phyloP scores from a whole-genome alignment of 768 basidiomycete species.

The Rhodotorula diobovata region DNA sequence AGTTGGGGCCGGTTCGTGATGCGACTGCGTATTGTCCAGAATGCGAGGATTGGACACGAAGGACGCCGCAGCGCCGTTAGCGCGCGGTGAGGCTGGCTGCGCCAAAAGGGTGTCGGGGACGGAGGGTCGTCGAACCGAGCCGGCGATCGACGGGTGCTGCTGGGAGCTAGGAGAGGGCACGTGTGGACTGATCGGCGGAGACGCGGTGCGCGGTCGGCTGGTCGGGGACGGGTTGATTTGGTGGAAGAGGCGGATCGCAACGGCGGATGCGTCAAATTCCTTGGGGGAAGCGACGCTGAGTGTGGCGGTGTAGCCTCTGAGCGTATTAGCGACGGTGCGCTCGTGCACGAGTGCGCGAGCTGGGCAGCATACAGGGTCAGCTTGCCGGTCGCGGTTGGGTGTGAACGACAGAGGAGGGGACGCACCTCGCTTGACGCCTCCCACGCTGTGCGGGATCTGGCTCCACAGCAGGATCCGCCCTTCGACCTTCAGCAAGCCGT shows the following conservation, averaged over 20 bases:
- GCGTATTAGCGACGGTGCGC: neutral
- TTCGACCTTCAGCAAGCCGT: constrained; percentile 6
- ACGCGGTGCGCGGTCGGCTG: neutral
- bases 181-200: neutral
- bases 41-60: neutral
- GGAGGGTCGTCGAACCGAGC: neutral
- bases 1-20: no score
- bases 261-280: constrained; percentile 3
- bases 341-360: constrained; percentile 26
- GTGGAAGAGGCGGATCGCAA: constrained; percentile 2
- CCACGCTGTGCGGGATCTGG: constrained; percentile 1
- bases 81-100: neutral
- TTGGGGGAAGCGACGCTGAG: neutral
- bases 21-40: no score
- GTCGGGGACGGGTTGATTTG: no score
- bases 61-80: neutral
- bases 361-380: neutral
- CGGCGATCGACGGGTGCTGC: neutral
- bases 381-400: neutral
- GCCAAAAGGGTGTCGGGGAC: neutral
- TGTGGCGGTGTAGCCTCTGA: neutral
- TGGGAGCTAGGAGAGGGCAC: neutral
- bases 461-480: neutral
- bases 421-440: constrained; percentile 28
- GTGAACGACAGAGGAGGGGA: no score